Evolutionary conservation across 2,329 filamentous ascomycete genomes (phyloP), one percentile per base, ranked within the genome.

Genomic region (Dactylonectria estremocensis): DNA sequence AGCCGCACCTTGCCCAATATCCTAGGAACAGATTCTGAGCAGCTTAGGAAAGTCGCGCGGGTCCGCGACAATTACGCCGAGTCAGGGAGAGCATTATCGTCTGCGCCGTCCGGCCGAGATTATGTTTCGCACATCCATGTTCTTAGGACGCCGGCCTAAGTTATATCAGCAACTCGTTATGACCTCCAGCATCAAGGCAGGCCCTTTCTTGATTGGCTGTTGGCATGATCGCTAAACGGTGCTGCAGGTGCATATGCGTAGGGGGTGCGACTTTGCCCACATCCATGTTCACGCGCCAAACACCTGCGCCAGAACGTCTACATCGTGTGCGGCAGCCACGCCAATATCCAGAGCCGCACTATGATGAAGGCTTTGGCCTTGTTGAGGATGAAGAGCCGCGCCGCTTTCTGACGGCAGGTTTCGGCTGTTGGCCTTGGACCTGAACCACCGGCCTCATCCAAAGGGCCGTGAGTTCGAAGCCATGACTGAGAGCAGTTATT

Each of bases 121-220:
- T 76, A 69, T 76, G 72, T 74, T 73, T 75, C 66, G 71, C 72
- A 68, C 71, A 74, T 69, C 74, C 74, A 75, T 75, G 74, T 20
- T 69, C 72, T 72, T 76, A 76, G 66, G 50, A 66, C 58, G 60
- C 61, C 43, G 61, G 60, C 67, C 73, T 76, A 75, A 74, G 72
- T 70, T 74, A 70, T 76, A 76, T 73, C 69, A 72, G 46, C 67
- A 70, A 54, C 66, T 64, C 70, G 53, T 64, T 68, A 70, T 68
- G 70, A 49, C 63, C 67, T 68, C 68, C 62, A 60, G 58, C 45
- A 67, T 54, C 56, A 52, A 58, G 70, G 45, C 37, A 55, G 55
- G 18, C 61, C 53, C 56, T 49, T 31, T 61, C 35, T 37, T 75
- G 46, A 74, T 76, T 76, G 72, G 74, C 43, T 57, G 52, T 24